Evolutionary conservation across 805 yeast species (phyloP), one percentile per base, ranked within the genome.

Genomic region (Suhomyces faveliae): DNA sequence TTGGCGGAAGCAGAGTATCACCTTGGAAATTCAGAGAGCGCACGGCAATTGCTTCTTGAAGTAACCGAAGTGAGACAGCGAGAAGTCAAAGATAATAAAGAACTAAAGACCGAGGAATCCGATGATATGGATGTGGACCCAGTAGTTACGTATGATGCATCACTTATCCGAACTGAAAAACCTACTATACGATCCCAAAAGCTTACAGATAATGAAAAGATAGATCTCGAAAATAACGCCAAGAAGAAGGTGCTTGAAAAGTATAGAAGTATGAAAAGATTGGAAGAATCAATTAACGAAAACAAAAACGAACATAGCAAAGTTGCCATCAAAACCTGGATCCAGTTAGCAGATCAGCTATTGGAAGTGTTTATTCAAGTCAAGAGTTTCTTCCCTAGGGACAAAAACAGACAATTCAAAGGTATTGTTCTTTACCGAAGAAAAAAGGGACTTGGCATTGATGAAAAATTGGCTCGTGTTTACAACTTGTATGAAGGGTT

Each of bases 341-440:
- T 88, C 54, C 88, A 89, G 51, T 71, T 83, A 4, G 96, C 92
- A 0, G 79, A 88, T 2, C 96, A 87, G 54, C 74, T 94, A 43
- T 81, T 92, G 37, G 96, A 90, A 59, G 81, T 87, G 50, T 91
- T 94, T 61, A 81, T 87, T 21, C 79, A 84, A 47, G 89, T 88
- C 10, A 77, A 84, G 51, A 82, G 83, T 56, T 88, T 94, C 54
- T 91, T 88, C 59, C 87, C 91, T 1, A 77, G 82, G 42, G 95
- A 89, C 57, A 78, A 85, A 48, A 84, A 84, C 10, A 81, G 84
- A 43, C 75, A 77, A 17, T 87, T 87, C 61, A 81, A 80, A 41
- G 90, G 91, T 13, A 81, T 83, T 22, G 74, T 85, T 10, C 71
- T 79, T 38, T 79, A 85, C 56, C 78, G 85, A 20, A 73, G 86